Evolutionary conservation across 1,284 basidiomycete species (phyloP), one percentile per base, ranked within the genome.

Genomic region (Polyporus tsugae): DNA sequence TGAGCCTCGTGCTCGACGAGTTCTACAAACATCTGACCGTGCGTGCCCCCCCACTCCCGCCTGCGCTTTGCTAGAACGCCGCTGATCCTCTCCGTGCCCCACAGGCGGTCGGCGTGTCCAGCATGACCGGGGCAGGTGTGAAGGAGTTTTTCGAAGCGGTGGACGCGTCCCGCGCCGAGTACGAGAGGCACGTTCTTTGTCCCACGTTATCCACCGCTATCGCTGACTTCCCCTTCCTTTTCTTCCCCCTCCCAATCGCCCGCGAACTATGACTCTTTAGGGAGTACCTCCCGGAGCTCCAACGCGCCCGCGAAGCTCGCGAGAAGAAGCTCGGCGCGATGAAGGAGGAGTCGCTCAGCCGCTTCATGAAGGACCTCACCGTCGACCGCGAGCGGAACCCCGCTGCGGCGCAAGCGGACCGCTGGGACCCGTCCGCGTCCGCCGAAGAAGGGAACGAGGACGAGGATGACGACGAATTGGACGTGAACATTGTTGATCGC

Each of bases 21-120:
- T 99, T 99, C 77, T 99, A 99, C 84, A 95, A 97, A 81, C 94
- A 98, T 75, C 83, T 99, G 59, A 94, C 94, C 84, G 96, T 96
- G 58, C 33, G 67, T 41, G 5, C 73, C 67, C 55, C 25, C 41
- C 10, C 49, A 29, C n/a, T 35, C 36, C 19, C n/a, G 6, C 7
- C 5, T 11, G 25, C 52, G 25, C 52, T 55, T 4, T 19, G 2
- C 2, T 7, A 29, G 0, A 19, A 35, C 29, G 29, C 29, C 29
- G 52, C 52, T 55, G 52, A 55, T 15, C 29, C 22, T 33, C 36
- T 59, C n/a, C 9, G 42, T 13, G 44, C 6, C 19, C 15, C 68
- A 13, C 74, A 97, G 95, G 89, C 97, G 7, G 97, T 99, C 13
- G 97, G 97, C 29, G 96, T 99, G 10, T 97, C 95, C 15, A 97